Percentiles rank a stretch among this genome's conserved stretches.
phyloP scores from a whole-genome alignment of 306 rosid species.

The Vigna reflexopilosa region DNA sequence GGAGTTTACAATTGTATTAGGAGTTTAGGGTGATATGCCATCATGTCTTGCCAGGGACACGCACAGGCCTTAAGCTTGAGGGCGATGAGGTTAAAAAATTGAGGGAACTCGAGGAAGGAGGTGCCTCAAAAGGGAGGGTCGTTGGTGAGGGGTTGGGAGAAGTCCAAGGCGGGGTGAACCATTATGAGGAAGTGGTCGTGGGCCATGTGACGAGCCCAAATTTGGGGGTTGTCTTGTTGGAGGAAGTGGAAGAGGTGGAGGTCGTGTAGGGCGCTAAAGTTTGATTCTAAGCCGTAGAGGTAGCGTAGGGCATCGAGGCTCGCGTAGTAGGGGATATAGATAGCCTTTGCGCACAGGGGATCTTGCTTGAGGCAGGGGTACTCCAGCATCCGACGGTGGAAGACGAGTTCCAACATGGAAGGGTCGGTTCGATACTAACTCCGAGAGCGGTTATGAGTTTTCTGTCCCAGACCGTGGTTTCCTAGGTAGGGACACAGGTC shows the following conservation, averaged over 20 bases:
- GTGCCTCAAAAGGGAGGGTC: conserved; percentile 86
- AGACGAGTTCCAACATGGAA: conserved; percentile 69
- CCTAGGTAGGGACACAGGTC: conserved; percentile 71
- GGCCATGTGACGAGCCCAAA: conserved; percentile 69
- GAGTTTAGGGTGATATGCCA: conserved; percentile 26
- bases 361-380: conserved; percentile 76
- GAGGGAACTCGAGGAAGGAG: conserved; percentile 52
- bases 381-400: conserved; percentile 76
- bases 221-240: conserved; percentile 45
- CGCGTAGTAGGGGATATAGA: conserved; percentile 80
- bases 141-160: conserved; percentile 68
- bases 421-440: conserved; percentile 92
- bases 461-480: conserved; percentile 82
- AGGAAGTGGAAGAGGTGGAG: conserved; percentile 65
- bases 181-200: conserved; percentile 87
- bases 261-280: conserved; percentile 75
- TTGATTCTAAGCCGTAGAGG: conserved; percentile 72
- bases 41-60: conserved; percentile 37
- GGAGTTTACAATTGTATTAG: conserved; percentile 34
- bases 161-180: conserved; percentile 94
- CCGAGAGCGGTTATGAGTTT: conserved; percentile 76
- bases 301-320: conserved; percentile 71
- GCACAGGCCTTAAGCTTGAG: too few relatives aligned
- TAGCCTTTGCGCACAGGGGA: conserved; percentile 60
- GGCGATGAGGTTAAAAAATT: too few relatives aligned